A percentile compares a stretch with the other conserved stretches of the same genome.
Conservation (phyloP, 306 rosid genomes). For the Trichosanthes cucumerina region DNA sequence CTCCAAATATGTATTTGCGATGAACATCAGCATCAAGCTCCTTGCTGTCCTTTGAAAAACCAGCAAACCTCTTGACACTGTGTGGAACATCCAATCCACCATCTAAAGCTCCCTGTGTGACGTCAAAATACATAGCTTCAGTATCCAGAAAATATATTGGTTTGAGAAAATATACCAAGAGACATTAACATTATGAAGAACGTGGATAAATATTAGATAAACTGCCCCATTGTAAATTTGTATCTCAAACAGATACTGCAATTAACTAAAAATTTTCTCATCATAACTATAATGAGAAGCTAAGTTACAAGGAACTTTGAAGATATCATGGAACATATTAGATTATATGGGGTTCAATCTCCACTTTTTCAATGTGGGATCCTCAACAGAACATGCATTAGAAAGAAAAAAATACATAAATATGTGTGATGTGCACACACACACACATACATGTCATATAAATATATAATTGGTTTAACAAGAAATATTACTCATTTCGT, state of each 20-base stretch:
- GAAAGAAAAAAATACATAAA: too few species aligned
- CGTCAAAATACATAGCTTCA: slow-evolving; percentile 24
- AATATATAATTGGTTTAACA: neutral
- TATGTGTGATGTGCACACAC: neutral
- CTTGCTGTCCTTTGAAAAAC: slow-evolving; percentile 41
- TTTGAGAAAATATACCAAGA: neutral
- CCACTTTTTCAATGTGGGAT: too few species aligned
- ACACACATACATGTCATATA: neutral
- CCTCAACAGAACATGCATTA: too few species aligned
- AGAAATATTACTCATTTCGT: neutral
- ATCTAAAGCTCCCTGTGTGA: slow-evolving; percentile 59
- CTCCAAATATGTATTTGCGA: slow-evolving; percentile 59
- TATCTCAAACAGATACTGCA: neutral
- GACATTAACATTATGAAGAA: neutral
- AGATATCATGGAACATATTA: too few species aligned
- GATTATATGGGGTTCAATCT: too few species aligned
- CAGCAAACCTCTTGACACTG: slow-evolving; percentile 67
- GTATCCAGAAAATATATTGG: neutral
- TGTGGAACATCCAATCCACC: slow-evolving; percentile 75
- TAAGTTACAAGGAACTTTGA: neutral
- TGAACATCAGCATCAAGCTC: slow-evolving; percentile 57
- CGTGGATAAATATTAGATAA: neutral
- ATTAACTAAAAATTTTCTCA: neutral
- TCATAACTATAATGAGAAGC: too few species aligned
- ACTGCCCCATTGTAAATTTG: neutral